Percentiles rank a stretch among this genome's conserved stretches.
Evolutionary conservation across 2,329 filamentous ascomycete species (phyloP).

Genomic region (Aspergillus oerlinghausenensis): DNA sequence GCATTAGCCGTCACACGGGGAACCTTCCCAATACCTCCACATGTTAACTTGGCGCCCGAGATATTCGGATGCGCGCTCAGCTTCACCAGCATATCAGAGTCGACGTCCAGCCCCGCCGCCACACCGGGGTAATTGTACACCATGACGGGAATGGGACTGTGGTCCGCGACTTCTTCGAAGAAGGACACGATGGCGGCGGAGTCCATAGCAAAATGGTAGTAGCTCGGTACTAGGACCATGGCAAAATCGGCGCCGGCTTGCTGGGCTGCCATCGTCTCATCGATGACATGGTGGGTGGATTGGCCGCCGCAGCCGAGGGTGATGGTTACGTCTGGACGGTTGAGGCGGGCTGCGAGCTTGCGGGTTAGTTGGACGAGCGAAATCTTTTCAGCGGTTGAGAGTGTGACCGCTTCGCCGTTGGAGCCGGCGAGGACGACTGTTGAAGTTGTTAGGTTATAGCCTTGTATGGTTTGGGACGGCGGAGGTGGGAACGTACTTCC

Average conservation of each 20-base stretch:
- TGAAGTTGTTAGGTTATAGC: neutral
- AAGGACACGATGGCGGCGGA: conserved; percentile 56
- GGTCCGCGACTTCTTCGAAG: conserved; percentile 58
- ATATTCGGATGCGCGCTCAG: conserved; percentile 34
- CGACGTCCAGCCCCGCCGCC: conserved; percentile 41
- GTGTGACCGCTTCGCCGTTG: conserved; percentile 43
- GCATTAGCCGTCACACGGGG: conserved; percentile 36
- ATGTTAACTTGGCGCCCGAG: conserved; percentile 35
- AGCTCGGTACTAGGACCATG: conserved; percentile 67
- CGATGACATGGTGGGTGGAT: conserved; percentile 42
- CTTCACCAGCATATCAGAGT: conserved; percentile 34
- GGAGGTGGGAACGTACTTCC: conserved; percentile 36
- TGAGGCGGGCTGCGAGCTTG: conserved; percentile 32
- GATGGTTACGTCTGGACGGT: conserved; percentile 34
- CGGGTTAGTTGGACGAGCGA: conserved; percentile 37
- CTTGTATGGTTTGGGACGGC: conserved; percentile 14
- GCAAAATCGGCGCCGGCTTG: conserved; percentile 67
- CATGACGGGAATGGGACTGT: conserved; percentile 45
- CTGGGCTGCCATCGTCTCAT: conserved; percentile 61
- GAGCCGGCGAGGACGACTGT: conserved; percentile 41
- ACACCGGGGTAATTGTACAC: conserved; percentile 48
- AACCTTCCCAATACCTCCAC: conserved; percentile 40
- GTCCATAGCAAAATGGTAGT: conserved; percentile 65
- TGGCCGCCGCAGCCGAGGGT: conserved; percentile 39
- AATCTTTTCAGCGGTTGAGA: conserved; percentile 37